These are phyloP conservation scores for Fagopyrum tataricum DNA, from an alignment of 148 eudicot species.

Conservation along the genomic window DNA sequence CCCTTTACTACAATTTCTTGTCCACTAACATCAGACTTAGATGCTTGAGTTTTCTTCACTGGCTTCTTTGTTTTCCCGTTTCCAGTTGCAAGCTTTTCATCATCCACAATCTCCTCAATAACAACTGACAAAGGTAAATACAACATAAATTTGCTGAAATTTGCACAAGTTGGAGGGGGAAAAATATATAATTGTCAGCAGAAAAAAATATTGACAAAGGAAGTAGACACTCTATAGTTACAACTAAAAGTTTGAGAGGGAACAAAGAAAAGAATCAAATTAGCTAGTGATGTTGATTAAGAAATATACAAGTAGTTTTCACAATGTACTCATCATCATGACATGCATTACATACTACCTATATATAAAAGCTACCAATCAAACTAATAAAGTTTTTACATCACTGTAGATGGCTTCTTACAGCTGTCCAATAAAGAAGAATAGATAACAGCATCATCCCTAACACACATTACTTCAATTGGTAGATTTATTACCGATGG, in stretches of 20 bases:
- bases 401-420: too few species aligned
- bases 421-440: not conserved
- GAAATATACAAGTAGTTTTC: not conserved
- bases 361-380: not conserved
- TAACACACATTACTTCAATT: not conserved
- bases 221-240: not conserved
- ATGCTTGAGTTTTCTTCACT: conserved; percentile 34
- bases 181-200: not conserved
- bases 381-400: not conserved
- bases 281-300: not conserved
- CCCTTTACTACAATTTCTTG: conserved; percentile 39
- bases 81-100: conserved; percentile 47
- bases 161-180: not conserved
- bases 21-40: not conserved
- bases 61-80: conserved; percentile 30
- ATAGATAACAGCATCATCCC: not conserved
- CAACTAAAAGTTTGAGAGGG: too few species aligned
- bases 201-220: not conserved
- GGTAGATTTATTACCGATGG: not conserved
- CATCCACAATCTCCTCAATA: conserved; percentile 85
- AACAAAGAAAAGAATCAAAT: too few species aligned
- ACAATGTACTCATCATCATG: not conserved
- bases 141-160: not conserved
- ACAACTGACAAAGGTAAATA: conserved; percentile 36
- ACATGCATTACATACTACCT: not conserved